phyloP scores from a whole-genome alignment of 176 grass and related monocot genomes.

The Aegilops longissima region DNA sequence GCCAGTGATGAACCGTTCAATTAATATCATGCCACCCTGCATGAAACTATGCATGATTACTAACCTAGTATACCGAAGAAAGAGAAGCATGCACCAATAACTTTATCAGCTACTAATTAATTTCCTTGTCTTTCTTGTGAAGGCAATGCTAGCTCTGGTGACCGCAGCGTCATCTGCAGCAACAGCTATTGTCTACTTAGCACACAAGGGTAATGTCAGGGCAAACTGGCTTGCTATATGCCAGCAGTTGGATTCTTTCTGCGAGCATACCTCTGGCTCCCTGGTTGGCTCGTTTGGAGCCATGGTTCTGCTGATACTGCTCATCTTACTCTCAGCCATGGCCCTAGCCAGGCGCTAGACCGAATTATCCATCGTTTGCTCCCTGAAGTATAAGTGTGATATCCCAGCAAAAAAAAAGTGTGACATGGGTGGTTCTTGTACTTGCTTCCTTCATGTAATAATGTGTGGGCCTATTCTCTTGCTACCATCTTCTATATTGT shows the following conservation, averaged over 20 bases:
- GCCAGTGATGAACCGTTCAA: neutral
- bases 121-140: constrained; percentile 31
- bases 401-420: neutral
- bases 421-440: constrained; percentile 11
- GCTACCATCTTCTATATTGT: neutral
- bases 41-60: constrained; percentile 19
- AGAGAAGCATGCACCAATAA: neutral
- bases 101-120: constrained; percentile 14
- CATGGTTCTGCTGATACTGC: constrained; percentile 61
- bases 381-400: constrained; percentile 26
- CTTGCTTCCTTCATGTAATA: constrained; percentile 7
- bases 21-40: neutral
- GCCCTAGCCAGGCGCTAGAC: constrained; percentile 51
- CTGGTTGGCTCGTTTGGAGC: constrained; percentile 70
- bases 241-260: constrained; percentile 83
- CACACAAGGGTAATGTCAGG: constrained; percentile 67
- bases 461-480: neutral
- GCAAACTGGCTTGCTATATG: constrained; percentile 86
- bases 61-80: neutral
- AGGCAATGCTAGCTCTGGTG: constrained; percentile 75
- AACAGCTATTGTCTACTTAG: constrained; percentile 64
- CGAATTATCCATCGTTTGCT: constrained; percentile 8
- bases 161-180: constrained; percentile 61
- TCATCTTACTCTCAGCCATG: constrained; percentile 56
- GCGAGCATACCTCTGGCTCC: constrained; percentile 65